phyloP scores from a whole-genome alignment of 257 asterid species.

The Solanum ossicruentum region DNA sequence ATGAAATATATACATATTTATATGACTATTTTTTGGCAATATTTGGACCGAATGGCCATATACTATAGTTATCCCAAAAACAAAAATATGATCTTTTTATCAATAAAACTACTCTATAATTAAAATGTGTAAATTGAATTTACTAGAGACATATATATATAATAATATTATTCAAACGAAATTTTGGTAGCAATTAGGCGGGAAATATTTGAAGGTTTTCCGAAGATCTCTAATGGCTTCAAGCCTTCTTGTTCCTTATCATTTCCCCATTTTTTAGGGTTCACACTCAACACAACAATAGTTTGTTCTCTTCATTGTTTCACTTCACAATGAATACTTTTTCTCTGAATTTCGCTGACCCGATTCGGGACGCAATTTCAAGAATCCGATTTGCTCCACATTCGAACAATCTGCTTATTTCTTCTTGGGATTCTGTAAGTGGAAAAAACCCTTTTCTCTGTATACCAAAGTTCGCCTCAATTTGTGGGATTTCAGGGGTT shows the following conservation, averaged over 20 bases:
- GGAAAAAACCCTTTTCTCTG: background rate
- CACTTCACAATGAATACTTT: slow-evolving; percentile 23
- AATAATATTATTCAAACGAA: background rate
- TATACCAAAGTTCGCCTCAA: background rate
- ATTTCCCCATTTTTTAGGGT: background rate
- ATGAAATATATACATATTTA: no score
- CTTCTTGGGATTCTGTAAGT: slow-evolving; percentile 88
- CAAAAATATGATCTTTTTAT: no score
- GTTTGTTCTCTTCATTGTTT: background rate
- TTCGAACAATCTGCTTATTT: slow-evolving; percentile 61
- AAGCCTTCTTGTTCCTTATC: background rate
- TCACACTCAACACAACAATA: background rate
- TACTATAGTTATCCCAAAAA: no score
- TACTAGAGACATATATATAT: no score
- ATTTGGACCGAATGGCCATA: no score
- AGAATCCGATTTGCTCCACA: slow-evolving; percentile 66
- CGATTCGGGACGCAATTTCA: slow-evolving; percentile 63
- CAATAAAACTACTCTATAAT: no score
- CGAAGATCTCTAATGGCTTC: background rate
- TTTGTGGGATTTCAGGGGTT: background rate
- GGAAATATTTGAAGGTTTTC: background rate
- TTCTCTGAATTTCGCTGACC: slow-evolving; percentile 30
- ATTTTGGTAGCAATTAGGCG: background rate
- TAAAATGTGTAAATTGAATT: no score
- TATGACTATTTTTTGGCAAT: no score